Base-by-base conservation (phyloP, 1,139 yeast genomes). In the Candida sanyaensis region DNA sequence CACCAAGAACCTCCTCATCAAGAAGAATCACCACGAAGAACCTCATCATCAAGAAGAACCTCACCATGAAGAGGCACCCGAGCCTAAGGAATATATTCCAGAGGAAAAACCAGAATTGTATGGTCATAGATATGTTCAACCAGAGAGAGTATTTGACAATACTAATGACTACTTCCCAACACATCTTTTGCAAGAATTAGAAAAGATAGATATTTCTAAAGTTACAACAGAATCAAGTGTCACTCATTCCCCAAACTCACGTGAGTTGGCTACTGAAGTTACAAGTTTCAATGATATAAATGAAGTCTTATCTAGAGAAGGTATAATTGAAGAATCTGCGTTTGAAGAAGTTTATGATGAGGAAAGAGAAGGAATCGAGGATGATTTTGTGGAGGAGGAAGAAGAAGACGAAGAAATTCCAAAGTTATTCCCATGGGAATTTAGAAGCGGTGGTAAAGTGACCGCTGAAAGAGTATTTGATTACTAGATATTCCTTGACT, bases 361-460 rank as follows among this genome's bases (percentile, higher is more conserved):
- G 41, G 50, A 54, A n/a, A 51, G 47, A 12, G 60, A 58, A 30
- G 54, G 37, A 9, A 13, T 34, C 17, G 44, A 48, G 6, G 46
- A 7, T 28, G 52, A 47, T 23, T 50, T 50, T 11, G 37, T 53
- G 13, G 51, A 50, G 23, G 50, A 43, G 39, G 46, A 45, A 42
- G 44, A 32, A 30, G 48, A 34, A 38, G 49, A 17, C 21, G 21
- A 41, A 21, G 55, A 54, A 5, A 48, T 57, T 21, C 61, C 62
- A 7, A 64, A 61, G 47, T 48, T 72, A 17, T 72, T 72, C 52
- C 77, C 77, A 0, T 72, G 77, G 77, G 77, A 71, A 51, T 65
- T 57, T 47, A 59, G 59, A 45, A 59, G 57, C 41, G 53, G 54
- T 31, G 47, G 27, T 37, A 48, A 47, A 11, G 27, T 13, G 5